A percentile compares a stretch with the other conserved stretches of the same genome.
Evolutionary conservation across 148 eudicot genomes (phyloP).

Genomic region (Selenicereus undatus): DNA sequence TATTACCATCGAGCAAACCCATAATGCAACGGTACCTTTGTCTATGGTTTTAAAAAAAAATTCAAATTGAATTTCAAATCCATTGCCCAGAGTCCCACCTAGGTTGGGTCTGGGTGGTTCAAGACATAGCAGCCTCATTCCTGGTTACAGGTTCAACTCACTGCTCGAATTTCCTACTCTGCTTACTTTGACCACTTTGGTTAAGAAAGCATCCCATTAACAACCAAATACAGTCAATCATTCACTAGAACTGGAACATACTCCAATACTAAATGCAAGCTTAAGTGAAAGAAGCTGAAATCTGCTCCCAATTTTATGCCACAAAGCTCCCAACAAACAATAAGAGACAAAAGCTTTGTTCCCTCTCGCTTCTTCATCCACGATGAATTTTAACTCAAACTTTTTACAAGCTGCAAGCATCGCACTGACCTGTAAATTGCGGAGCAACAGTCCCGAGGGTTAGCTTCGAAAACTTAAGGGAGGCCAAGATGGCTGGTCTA

Average conservation of each 20-base stretch:
- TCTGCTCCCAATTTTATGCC: background rate
- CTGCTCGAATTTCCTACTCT: too few relatives aligned
- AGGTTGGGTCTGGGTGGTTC: too few relatives aligned
- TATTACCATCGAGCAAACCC: too few relatives aligned
- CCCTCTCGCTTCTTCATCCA: background rate
- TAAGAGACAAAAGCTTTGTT: background rate
- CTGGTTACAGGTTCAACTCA: too few relatives aligned
- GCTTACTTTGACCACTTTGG: background rate
- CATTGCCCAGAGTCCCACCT: too few relatives aligned
- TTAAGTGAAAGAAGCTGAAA: background rate
- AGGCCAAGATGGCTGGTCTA: constrained; percentile 55
- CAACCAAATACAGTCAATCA: background rate
- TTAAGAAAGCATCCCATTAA: background rate
- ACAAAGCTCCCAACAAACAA: background rate
- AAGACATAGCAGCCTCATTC: too few relatives aligned
- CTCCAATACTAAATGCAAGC: background rate
- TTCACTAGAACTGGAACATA: background rate
- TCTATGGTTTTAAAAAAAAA: too few relatives aligned
- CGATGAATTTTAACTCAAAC: background rate
- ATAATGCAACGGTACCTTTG: too few relatives aligned
- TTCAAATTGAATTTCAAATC: too few relatives aligned
- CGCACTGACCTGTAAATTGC: constrained; percentile 70
- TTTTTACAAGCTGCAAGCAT: constrained; percentile 11
- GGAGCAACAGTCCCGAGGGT: constrained; percentile 95
- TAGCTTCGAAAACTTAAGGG: constrained; percentile 65